Evolutionary conservation across 805 yeast species (phyloP).

Genomic region (Saccharomycopsis malanga): DNA sequence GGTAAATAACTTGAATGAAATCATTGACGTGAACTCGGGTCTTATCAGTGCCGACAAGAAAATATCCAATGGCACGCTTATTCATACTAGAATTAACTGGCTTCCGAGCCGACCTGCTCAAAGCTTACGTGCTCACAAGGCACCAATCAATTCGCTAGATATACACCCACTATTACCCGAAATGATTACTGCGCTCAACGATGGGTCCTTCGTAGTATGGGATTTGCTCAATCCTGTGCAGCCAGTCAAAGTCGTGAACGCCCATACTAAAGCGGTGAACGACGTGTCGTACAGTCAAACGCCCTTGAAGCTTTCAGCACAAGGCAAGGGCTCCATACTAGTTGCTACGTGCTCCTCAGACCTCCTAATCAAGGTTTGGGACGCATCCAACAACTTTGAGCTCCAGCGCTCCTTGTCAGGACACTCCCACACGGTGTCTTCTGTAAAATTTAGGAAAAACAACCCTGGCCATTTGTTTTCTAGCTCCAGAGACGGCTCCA

Average conservation of each 20-base stretch:
- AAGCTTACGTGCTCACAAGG: conserved; percentile 47
- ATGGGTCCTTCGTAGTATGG: conserved; percentile 72
- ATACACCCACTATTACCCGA: conserved; percentile 73
- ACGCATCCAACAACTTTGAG: conserved; percentile 40
- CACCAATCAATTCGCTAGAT: conserved; percentile 53
- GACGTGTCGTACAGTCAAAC: conserved; percentile 49
- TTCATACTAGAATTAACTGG: conserved; percentile 41
- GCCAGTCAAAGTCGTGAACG: conserved; percentile 58
- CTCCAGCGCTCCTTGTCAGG: conserved; percentile 64
- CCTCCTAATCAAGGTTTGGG: conserved; percentile 63
- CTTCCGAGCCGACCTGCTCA: conserved; percentile 45
- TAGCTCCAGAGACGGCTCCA: conserved; percentile 55
- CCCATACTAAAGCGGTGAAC: conserved; percentile 69
- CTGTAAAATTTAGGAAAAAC: conserved; percentile 43
- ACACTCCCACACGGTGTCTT: conserved; percentile 81
- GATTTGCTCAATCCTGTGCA: conserved; percentile 50
- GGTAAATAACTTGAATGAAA: conserved; percentile 41
- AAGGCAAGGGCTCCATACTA: conserved; percentile 24
- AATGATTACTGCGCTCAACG: conserved; percentile 58
- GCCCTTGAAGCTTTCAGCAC: conserved; percentile 22
- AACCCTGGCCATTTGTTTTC: conserved; percentile 46
- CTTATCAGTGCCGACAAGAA: conserved; percentile 19
- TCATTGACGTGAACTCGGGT: conserved; percentile 30
- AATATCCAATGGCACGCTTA: conserved; percentile 8
- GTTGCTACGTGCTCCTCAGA: conserved; percentile 48